Conservation (phyloP, 306 rosid species). For the Urtica urens region DNA sequence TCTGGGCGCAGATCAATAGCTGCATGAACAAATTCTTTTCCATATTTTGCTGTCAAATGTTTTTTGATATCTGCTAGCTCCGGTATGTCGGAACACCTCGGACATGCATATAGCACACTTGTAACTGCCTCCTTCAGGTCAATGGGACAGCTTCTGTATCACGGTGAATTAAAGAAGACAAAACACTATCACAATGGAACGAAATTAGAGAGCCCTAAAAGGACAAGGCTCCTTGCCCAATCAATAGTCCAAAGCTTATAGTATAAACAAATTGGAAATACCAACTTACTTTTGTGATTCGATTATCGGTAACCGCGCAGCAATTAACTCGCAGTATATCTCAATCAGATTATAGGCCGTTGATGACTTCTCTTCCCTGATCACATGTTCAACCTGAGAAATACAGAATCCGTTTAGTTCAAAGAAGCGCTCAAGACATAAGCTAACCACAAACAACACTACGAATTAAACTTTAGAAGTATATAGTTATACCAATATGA, state of each 20-base stretch:
- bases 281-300: conserved; percentile 88
- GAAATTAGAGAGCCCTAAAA: background rate
- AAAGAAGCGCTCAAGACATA: background rate
- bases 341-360: conserved; percentile 84
- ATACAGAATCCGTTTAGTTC: conserved; percentile 5
- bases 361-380: conserved; percentile 80
- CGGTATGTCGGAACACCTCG: conserved; percentile 81
- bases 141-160: conserved; percentile 66
- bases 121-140: conserved; percentile 93
- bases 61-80: conserved; percentile 76
- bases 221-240: background rate
- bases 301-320: conserved; percentile 69
- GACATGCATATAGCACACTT: conserved; percentile 78
- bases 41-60: conserved; percentile 66
- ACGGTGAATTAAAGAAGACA: background rate
- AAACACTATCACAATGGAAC: conserved; percentile 8
- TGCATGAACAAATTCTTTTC: conserved; percentile 68
- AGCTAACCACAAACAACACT: background rate
- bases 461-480: background rate
- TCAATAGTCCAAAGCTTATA: conserved; percentile 4
- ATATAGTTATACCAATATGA: background rate
- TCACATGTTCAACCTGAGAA: conserved; percentile 85
- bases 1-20: conserved; percentile 88
- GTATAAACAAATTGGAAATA: background rate
- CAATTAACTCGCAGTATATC: conserved; percentile 86